Percentiles rank a stretch among this genome's conserved stretches.
Conservation (phyloP, 345 rosid species). For the Eucalyptus globulus region DNA sequence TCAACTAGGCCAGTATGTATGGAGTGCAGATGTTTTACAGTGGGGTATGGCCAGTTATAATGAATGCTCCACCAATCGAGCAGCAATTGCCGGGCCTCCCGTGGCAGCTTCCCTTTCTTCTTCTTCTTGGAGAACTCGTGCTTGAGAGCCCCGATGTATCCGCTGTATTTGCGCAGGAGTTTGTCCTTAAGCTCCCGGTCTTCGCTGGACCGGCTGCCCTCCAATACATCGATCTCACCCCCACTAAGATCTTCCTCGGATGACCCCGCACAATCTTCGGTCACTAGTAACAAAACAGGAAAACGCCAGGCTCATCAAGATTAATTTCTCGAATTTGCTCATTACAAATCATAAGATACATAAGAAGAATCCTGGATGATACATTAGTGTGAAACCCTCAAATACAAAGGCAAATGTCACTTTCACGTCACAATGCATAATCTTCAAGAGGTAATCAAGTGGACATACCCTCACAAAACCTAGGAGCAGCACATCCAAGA, state of each 20-base stretch:
- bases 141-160: conserved; percentile 27
- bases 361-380: neutral
- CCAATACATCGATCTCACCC: conserved; percentile 15
- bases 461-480: neutral
- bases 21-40: conserved; percentile 7
- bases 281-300: neutral
- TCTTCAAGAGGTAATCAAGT: neutral
- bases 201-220: neutral
- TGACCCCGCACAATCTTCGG: conserved; percentile 19
- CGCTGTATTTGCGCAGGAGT: conserved; percentile 27
- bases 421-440: neutral
- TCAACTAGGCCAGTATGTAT: neutral
- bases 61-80: conserved; percentile 49
- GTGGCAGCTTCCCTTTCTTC: conserved; percentile 45
- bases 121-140: conserved; percentile 43
- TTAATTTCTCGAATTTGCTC: neutral
- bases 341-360: neutral
- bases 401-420: neutral
- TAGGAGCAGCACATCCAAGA: neutral
- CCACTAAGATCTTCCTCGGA: conserved; percentile 20
- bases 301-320: neutral
- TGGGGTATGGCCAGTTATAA: conserved; percentile 52
- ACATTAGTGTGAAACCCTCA: neutral
- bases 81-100: conserved; percentile 28
- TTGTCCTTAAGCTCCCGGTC: conserved; percentile 31